These are phyloP conservation scores for Closterium sp. DNA, from an alignment of 139 green algal genomes.

Conservation along the genomic window DNA sequence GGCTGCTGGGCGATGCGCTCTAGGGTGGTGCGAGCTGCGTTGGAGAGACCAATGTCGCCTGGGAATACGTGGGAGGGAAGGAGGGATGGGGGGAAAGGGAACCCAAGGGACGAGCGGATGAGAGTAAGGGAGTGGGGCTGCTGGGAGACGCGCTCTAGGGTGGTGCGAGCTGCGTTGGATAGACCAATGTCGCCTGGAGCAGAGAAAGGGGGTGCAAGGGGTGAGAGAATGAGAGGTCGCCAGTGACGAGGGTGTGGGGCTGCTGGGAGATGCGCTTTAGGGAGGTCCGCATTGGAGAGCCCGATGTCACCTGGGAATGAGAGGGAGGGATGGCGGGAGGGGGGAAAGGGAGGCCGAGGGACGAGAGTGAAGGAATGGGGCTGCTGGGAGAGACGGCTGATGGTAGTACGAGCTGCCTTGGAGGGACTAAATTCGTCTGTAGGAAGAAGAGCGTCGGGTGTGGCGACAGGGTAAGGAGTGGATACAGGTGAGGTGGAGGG, in stretches of 20 bases:
- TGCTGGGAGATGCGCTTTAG: too few species aligned
- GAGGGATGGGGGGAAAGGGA: background rate
- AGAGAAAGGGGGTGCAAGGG: background rate
- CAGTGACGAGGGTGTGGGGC: too few species aligned
- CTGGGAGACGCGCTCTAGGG: too few species aligned
- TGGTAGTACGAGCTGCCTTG: constrained; percentile 21
- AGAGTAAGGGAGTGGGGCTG: too few species aligned
- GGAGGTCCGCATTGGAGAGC: too few species aligned
- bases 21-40: constrained; percentile 65
- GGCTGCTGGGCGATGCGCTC: constrained; percentile 55
- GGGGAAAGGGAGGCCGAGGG: background rate
- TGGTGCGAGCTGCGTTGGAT: too few species aligned
- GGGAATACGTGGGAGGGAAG: constrained; percentile 5
- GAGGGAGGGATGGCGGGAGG: background rate
- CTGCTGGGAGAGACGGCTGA: too few species aligned
- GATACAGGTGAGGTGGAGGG: too few species aligned
- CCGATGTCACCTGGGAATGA: constrained; percentile 66
- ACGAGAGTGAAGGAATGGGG: too few species aligned
- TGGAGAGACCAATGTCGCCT: constrained; percentile 75
- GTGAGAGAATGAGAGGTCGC: too few species aligned
- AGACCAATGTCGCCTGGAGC: constrained; percentile 73
- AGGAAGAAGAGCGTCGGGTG: background rate
- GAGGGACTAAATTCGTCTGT: constrained; percentile 78
- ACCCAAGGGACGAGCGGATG: too few species aligned
- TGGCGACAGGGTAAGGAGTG: too few species aligned